Base-by-base conservation (phyloP, 2,329 filamentous ascomycete species). In the Xylaria sp. region DNA sequence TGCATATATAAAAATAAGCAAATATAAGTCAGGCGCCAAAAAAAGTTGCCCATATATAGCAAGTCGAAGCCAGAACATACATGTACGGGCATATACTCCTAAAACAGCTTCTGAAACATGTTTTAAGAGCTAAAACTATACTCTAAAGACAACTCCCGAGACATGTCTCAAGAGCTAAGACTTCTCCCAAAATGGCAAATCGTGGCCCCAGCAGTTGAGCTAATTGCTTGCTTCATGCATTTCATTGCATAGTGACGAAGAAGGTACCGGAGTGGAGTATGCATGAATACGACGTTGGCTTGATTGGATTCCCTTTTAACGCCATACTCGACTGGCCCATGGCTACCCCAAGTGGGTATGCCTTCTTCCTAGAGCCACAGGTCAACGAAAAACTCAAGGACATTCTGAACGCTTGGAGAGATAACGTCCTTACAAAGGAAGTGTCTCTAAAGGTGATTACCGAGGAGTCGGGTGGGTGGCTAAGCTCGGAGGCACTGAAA, bases 281-380 rank as follows among this genome's bases (percentile, higher is more conserved):
- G 36, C 3, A 3, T 29, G 53, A 44, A 56, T 56, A 56, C 13
- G 15, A 56, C 11, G 38, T 20, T 29, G 53, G 53, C 38, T 31
- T 56, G 53, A 56, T 56, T 44, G 53, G 36, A 29, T 56, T 42
- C 38, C 53, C 38, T 44, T 56, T 56, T 25, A 56, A 56, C 38
- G 53, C 53, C 9, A 31, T 56, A 31, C 53, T 56, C 22, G 53
- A 56, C 22, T 56, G 53, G 53, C 53, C 53, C 25, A 56, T 56
- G 53, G 53, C 53, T 56, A 56, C 53, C 53, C 53, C 53, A 22
- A 56, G 53, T 29, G 53, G 53, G 36, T 56, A 56, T 56, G 53
- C 53, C 25, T 56, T 56, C 22, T 56, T 56, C 38, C 36, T 56
- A 29, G 38, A 56, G 11, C 53, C 11, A 20, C 36, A 44, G 38